Evolutionary conservation across 345 rosid species (phyloP).

Genomic region (Psidium guajava): DNA sequence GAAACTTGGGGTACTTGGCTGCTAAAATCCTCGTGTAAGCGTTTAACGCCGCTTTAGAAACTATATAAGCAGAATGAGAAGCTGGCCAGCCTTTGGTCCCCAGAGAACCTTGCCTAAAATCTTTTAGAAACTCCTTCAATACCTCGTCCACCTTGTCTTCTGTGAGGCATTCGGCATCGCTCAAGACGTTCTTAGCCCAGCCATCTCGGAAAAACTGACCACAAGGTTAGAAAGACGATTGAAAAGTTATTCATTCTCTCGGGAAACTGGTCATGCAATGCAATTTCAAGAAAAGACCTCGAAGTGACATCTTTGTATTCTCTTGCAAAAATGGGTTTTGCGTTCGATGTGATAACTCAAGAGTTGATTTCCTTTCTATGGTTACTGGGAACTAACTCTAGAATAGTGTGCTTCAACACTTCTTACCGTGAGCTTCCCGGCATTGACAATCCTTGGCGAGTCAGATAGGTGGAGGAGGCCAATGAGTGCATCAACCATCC

Average conservation of each 20-base stretch:
- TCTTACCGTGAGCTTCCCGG: slow-evolving; percentile 12
- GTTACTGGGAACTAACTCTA: neutral
- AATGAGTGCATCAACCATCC: slow-evolving; percentile 10
- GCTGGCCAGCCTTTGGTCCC: slow-evolving; percentile 24
- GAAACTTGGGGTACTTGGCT: neutral
- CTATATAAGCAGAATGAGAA: slow-evolving; percentile 1
- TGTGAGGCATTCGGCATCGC: slow-evolving; percentile 25
- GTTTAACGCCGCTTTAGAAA: slow-evolving; percentile 11
- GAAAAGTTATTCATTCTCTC: neutral
- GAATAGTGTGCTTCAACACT: slow-evolving; percentile 11
- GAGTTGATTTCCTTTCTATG: neutral
- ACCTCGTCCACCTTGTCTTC: slow-evolving; percentile 33
- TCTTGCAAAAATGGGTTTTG: neutral
- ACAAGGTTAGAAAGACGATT: neutral
- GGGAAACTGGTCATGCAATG: neutral
- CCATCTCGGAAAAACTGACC: slow-evolving; percentile 22
- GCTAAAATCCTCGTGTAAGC: slow-evolving; percentile 12
- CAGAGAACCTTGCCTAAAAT: slow-evolving; percentile 23
- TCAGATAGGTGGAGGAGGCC: slow-evolving; percentile 19
- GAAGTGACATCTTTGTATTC: neutral
- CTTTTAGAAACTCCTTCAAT: slow-evolving; percentile 24
- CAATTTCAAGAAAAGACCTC: neutral
- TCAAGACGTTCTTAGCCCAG: slow-evolving; percentile 25
- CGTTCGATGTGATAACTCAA: neutral
- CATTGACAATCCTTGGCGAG: slow-evolving; percentile 20